Conservation (phyloP, 2,329 filamentous ascomycete species). For the Cercospora sp. region DNA sequence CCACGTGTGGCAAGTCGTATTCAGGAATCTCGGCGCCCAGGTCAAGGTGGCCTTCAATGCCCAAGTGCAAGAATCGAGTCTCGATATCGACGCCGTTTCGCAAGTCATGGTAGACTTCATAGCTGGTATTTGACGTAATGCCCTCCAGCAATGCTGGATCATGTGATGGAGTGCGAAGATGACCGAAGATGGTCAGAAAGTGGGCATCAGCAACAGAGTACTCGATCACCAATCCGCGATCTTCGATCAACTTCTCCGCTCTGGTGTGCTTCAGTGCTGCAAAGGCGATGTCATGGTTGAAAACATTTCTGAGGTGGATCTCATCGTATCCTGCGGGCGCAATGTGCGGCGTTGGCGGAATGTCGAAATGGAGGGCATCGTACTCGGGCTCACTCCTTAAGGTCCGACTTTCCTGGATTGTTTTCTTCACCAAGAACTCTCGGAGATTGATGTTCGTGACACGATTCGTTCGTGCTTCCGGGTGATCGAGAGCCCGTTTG, state of each 20-base stretch:
- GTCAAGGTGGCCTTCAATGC: neutral
- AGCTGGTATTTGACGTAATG: neutral
- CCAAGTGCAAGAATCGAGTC: neutral
- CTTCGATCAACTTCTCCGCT: neutral
- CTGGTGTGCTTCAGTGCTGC: conserved; percentile 4
- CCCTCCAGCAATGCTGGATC: neutral
- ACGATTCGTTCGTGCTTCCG: neutral
- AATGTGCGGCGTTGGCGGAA: neutral
- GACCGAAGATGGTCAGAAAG: neutral
- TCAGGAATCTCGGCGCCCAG: neutral
- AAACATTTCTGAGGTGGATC: conserved; percentile 1
- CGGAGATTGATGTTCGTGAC: neutral
- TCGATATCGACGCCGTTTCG: neutral
- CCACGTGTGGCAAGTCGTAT: neutral
- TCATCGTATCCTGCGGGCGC: conserved; percentile 6
- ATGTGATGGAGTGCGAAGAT: conserved; percentile 1
- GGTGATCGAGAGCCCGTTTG: conserved; percentile 1
- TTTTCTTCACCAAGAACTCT: neutral
- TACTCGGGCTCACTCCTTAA: neutral
- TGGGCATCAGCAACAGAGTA: conserved; percentile 8
- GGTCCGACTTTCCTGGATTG: neutral
- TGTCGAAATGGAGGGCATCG: conserved; percentile 7
- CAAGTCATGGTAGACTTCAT: conserved; percentile 10
- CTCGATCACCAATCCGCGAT: neutral
- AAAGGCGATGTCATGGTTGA: conserved; percentile 11